Evolutionary conservation across 345 rosid genomes (phyloP).

Genomic region (Geranium rotundifolium): DNA sequence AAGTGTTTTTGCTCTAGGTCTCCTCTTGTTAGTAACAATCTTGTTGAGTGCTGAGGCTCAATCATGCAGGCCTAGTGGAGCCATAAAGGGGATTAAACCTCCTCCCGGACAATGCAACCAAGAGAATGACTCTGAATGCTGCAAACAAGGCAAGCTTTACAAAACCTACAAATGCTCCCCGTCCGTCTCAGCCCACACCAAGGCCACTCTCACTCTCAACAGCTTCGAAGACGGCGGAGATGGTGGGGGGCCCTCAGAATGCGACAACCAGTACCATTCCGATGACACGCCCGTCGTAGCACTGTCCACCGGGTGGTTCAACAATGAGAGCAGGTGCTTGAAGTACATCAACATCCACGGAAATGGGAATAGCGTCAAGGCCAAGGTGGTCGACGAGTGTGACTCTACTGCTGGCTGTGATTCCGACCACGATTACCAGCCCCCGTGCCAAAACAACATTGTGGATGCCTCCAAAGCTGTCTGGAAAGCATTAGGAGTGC

Average conservation of each 20-base stretch:
- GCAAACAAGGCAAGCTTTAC: no score
- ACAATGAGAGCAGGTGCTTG: slow-evolving; percentile 1
- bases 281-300: no score
- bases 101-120: no score
- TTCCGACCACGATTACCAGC: slow-evolving; percentile 17
- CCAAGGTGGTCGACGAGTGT: slow-evolving; percentile 24
- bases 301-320: no score
- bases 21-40: neutral
- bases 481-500: slow-evolving; percentile 18
- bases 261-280: no score
- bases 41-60: slow-evolving; percentile 2
- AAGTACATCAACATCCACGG: slow-evolving; percentile 1
- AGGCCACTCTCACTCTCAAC: no score
- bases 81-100: slow-evolving; percentile 7
- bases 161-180: no score
- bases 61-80: slow-evolving; percentile 14
- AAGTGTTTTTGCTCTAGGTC: neutral
- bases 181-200: no score
- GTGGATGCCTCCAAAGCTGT: slow-evolving; percentile 25
- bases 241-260: no score
- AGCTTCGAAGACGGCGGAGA: no score
- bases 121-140: neutral
- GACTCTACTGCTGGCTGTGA: slow-evolving; percentile 20
- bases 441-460: slow-evolving; percentile 18
- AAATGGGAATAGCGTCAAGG: slow-evolving; percentile 1